Evolutionary conservation across 2,329 filamentous ascomycete species (phyloP), one percentile per base, ranked within the genome.

Genomic region (Bipolaris bicolor): DNA sequence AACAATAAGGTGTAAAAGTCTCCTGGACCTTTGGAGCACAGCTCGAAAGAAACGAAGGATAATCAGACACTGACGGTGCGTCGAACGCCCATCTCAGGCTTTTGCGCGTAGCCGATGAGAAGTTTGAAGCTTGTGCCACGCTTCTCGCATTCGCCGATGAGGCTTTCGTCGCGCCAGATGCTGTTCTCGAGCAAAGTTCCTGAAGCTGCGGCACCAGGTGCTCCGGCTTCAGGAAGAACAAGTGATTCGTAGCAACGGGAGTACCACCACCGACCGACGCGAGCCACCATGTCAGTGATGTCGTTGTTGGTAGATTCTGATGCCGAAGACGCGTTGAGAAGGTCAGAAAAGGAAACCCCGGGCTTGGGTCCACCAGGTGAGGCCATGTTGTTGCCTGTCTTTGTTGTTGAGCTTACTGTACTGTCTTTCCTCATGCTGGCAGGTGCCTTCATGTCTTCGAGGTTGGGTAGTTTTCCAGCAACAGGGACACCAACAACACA

Each of bases 241-340:
- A 84, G 82, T 55, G 84, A 86, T 77, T 97, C 94, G 74, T 97
- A 98, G 80, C 94, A 97, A 50, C 90, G 87, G 9, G 87, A 90
- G 77, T 97, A 98, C 95, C 95, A 99, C 92, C 94, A 98, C 41
- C 95, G 85, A 1, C 92, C 94, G 10, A 98, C 94, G 61, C 88
- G 89, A 15, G 92, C 90, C 20, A 98, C 92, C 83, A 96, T 96
- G 71, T 91, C 93, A 13, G 92, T 91, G 71, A 98, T 97, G 64
- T 87, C 89, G 70, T 92, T 91, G 65, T 97, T 92, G 20, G 90
- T 78, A 20, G 72, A 74, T n/a, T 74, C 73, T 22, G 72, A 74
- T 37, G 64, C 67, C 7, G 66, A 63, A 60, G 68, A 67, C 20
- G 60, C 59, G 46, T 71, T 73, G 49, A 76, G 70, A 20, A 76